Base-by-base conservation (phyloP, 2,329 filamentous ascomycete genomes). In the Talaromyces funiculosus region DNA sequence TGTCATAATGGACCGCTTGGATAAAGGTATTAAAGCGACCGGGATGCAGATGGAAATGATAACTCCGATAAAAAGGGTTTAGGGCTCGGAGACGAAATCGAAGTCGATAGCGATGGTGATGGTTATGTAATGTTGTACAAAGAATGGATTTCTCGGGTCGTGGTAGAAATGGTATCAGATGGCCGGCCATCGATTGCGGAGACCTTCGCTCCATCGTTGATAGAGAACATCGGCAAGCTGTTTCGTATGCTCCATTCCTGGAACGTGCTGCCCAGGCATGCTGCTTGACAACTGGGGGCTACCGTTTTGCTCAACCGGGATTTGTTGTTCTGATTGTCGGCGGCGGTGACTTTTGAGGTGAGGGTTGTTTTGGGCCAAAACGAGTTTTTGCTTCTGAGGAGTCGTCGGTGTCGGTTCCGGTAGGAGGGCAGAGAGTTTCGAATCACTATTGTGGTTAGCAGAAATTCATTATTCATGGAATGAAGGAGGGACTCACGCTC, bases 241-340 rank as follows among this genome's bases (percentile, higher is more conserved):
- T 70, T 91, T 90, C 65, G 89, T 90, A 75, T 97, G 93, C 74
- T 97, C 92, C 90, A 97, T 93, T 2, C 92, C 93, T 1, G 86
- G 83, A 60, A 82, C 77, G 53, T 78, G 72, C 64, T 84, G 80
- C 10, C 83, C 86, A 1, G 84, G 85, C 65, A 86, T 74, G 66
- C 82, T 73, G 38, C 51, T 54, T 47, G 65, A 72, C 67, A 63
- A 67, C 64, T 67, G 72, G 61, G 60, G 75, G 58, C 65, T 75
- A 75, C 68, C 75, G 74, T 69, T 66, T n/a, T 66, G 56, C 22
- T 76, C 72, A 18, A 67, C 61, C 29, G 67, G 65, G n/a, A 66
- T 66, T 49, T 73, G 72, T 18, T 74, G 72, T 18, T 74, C 69
- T 38, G 76, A 79, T 66, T 88, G 85, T 18, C 89, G 84, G 61